phyloP scores from a whole-genome alignment of 2,329 filamentous ascomycete species.

The Aspergillus ustus region DNA sequence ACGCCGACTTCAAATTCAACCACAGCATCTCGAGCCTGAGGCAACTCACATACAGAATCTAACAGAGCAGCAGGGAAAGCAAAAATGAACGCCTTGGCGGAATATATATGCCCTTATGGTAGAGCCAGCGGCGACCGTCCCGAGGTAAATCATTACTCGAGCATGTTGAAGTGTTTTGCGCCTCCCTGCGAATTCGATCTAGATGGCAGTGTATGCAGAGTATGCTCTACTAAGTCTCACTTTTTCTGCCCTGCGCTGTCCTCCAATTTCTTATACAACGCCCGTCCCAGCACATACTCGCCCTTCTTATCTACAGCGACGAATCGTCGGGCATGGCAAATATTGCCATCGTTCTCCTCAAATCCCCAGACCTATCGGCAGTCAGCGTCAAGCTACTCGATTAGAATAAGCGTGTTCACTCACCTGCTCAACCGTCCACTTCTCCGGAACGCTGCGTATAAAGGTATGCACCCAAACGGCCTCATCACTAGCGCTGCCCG shows the following conservation, averaged over 20 bases:
- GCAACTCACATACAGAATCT: too few species aligned
- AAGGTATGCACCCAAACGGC: slow-evolving; percentile 7
- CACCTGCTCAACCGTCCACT: slow-evolving; percentile 9
- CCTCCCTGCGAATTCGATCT: too few species aligned
- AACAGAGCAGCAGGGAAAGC: too few species aligned
- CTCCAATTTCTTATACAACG: not conserved
- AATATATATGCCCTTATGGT: too few species aligned
- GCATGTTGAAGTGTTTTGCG: too few species aligned
- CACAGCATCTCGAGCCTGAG: too few species aligned
- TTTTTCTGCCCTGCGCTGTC: not conserved
- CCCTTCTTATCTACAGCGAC: not conserved
- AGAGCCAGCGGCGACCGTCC: too few species aligned
- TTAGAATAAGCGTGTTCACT: not conserved
- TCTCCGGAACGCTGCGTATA: not conserved
- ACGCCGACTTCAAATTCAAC: not conserved
- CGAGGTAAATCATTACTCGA: too few species aligned
- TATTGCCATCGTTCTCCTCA: slow-evolving; percentile 1
- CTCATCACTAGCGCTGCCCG: not conserved
- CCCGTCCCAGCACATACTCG: not conserved
- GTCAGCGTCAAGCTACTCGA: not conserved
- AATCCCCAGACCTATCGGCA: slow-evolving; percentile 7
- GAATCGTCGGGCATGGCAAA: slow-evolving; percentile 4
- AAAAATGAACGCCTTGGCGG: too few species aligned
- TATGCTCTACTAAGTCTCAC: too few species aligned
- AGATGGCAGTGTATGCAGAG: too few species aligned